phyloP scores from a whole-genome alignment of 140 eudicot species.

The Erigeron philadelphicus region DNA sequence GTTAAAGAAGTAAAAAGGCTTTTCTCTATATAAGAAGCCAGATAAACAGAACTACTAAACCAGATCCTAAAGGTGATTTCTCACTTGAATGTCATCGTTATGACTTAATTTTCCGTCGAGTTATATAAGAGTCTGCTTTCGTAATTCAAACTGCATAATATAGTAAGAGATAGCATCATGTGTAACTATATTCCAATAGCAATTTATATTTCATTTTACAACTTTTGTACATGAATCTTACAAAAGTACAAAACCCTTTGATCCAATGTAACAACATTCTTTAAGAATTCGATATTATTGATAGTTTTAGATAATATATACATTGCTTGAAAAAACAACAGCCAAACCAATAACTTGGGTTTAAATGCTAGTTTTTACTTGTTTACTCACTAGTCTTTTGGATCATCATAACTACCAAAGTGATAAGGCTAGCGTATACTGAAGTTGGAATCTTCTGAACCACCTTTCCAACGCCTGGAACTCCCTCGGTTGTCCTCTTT shows the following conservation, averaged over 20 bases:
- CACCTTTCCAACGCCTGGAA: constrained; percentile 70
- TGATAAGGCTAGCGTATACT: constrained; percentile 74
- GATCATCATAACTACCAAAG: constrained; percentile 60
- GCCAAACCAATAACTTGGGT: constrained; percentile 17
- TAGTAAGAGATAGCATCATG: not conserved
- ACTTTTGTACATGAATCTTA: constrained; percentile 13
- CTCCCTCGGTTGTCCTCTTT: constrained; percentile 76
- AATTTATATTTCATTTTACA: not conserved
- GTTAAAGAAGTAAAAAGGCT: no score
- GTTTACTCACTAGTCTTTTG: constrained; percentile 41
- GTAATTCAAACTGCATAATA: not conserved
- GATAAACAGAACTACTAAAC: no score
- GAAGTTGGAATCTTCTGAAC: constrained; percentile 83
- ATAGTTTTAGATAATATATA: constrained; percentile 1
- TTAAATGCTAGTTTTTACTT: constrained; percentile 17
- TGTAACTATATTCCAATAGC: constrained; percentile 3
- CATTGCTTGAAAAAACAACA: constrained; percentile 23
- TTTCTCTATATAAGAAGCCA: no score
- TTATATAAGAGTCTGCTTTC: not conserved
- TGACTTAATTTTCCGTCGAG: no score
- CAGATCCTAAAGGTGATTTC: no score
- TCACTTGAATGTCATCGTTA: no score
- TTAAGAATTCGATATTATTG: constrained; percentile 12
- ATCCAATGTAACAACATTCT: not conserved
- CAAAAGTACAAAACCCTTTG: constrained; percentile 23